Evolutionary conservation across 2,329 filamentous ascomycete genomes (phyloP), one percentile per base, ranked within the genome.

Genomic region (Diaporthe ampelina): DNA sequence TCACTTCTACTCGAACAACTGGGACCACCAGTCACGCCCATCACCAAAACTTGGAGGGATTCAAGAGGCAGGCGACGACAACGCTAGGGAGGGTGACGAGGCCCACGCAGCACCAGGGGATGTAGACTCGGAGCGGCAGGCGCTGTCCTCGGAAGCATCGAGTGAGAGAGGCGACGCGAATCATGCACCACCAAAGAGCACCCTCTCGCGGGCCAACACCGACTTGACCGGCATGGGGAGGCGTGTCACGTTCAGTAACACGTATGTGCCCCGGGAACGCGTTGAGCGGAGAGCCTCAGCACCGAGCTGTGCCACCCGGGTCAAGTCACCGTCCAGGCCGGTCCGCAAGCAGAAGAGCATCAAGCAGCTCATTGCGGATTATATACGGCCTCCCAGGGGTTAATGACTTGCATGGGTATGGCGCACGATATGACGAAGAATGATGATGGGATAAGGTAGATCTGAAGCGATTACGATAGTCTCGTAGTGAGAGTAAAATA

Each of bases 1-100:
- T 13, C 58, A 37, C 9, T 75, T 75, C 74, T 75, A 75, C n/a
- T 75, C 74, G 7, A 63, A 63, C 52, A 57, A 63, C 24, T 72
- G 67, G 72, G 45, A 37, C 17, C 52, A 48, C 37, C 29, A 61
- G 10, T 63, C 74, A 7, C 48, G 57, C 0, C 57, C 43, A 15
- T 50, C 65, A 40, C 35, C 52, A 17, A 74, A 63, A 26, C 67
- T 75, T 5, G 59, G 54, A n/a, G 74, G 57, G 45, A 74, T 75
- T 29, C 72, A 63, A 21, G 74, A 75, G 72, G 40, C 40, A 7
- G 67, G 19, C 37, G 65, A 67, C 1, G 68, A 67, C 5, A 69
- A 45, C 19, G 57, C 17, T 24, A 19, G 32, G 32, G 57, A 32
- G 24, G n/a, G 26, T 3, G 35, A 50, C 6, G 57, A 57, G 4